Base-by-base conservation (phyloP, 331 rosid genomes). In the Erythrophleum ivorense region DNA sequence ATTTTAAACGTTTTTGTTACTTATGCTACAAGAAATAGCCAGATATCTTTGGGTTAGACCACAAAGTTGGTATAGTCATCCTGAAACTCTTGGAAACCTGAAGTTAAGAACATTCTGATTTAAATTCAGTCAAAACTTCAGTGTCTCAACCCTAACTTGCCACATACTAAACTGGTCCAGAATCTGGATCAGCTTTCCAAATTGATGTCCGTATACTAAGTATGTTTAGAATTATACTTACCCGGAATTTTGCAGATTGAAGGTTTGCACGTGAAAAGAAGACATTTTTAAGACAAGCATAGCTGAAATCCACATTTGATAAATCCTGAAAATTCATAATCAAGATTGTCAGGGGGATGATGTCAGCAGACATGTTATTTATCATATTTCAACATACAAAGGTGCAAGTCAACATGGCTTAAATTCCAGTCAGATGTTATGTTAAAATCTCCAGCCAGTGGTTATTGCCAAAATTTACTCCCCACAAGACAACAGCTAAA, bases 181-280 rank as follows among this genome's bases (percentile, higher is more conserved):
- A 66, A 18, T 65, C 68, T 46, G 78, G 77, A 59, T 78, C 16
- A 69, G 59, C 69, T 77, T 40, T 31, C 74, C 64, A 65, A 70
- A 33, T 69, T 55, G 40, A 76, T 50, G 66, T 67, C 72, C 73
- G 54, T 45, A 71, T 53, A 83, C 53, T n/a, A 69, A 55, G 54
- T 34, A 69, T 34, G 5, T 45, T 58, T 57, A 79, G 10, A 85
- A 69, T 6, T 59, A 81, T 46, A 82, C 92, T 80, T 78, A 93
- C 98, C 89, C 91, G 91, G 87, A 95, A 95, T 86, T 93, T 93
- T 73, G 99, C 98, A 76, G 90, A 87, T 0, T 85, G 97, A 78
- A 93, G 98, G 87, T 93, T 81, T 89, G 98, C 98, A 59, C 92
- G 90, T 77, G 98, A 91, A 81, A 95, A 93, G 86, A 91, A 95